Evolutionary conservation across 2,329 filamentous ascomycete species (phyloP), one percentile per base, ranked within the genome.

Genomic region (Lachnellula subtilissima): DNA sequence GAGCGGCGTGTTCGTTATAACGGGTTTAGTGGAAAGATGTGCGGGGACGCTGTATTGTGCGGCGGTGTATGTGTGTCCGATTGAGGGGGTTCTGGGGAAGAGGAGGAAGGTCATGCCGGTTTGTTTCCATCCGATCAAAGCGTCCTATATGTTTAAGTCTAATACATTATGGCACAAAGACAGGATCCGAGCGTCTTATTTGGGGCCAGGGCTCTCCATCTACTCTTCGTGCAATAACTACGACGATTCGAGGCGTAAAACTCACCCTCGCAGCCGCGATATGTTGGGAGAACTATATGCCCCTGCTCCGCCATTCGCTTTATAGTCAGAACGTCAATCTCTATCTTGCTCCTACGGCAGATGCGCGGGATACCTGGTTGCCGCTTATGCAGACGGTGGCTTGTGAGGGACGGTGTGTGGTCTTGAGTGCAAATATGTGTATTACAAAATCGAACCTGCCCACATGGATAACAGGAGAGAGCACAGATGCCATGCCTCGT

Each of bases 261-360:
- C 74, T 97, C 58, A 93, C 89, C 55, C 81, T 97, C 57, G 92
- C 87, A 0, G 85, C 88, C 3, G 93, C 91, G 3, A 95, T 97
- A 63, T 96, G 92, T 77, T 97, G 92, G 92, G 92, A 97, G 72
- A 96, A 89, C 71, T 96, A 93, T 74, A 97, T 96, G 91, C 92
- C 92, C 0, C 76, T 97, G 17, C 77, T 97, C 7, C 83, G 93
- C 17, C 88, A 96, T 69, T 81, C 84, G 15, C 78, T 97, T 39
- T 97, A 97, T 71, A 81, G 84, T 2, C 93, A 97, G 72, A 96
- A 96, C 68, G 85, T 97, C 66, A 96, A 96, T 70, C 75, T 97
- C 12, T 97, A 93, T 72, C 82, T 97, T 2, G 91, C 92, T 0
- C 93, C 93, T 0, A 97, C 92, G 0, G 92, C 92, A 1, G 93